Base-by-base conservation (phyloP, 75 land plant species). In the Pinus albicaulis region DNA sequence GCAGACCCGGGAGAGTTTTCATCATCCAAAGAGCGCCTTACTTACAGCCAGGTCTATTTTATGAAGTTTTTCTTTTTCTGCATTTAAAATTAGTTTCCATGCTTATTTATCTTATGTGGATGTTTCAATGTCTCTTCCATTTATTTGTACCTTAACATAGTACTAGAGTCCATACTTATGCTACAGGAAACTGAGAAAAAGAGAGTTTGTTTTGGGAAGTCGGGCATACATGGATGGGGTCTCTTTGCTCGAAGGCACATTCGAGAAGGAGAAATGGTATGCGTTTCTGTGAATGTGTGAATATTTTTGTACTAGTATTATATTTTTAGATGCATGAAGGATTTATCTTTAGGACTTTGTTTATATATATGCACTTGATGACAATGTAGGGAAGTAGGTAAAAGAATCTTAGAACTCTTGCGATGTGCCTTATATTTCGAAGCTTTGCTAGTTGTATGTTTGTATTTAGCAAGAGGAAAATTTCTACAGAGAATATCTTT, bases 181-280 rank as follows among this genome's bases (percentile, higher is more conserved):
- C 66, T 80, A n/a, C 86, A 96, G 99, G 81, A 68, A 81, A 94
- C 95, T 34, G 99, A 96, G 79, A 86, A 90, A 11, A 72, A 61
- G 56, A 80, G 98, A 68, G 92, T 96, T 74, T 92, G 99, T 72
- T 94, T 93, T 81, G 99, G 99, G 22, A 88, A 81, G 82, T 96
- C 99, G 65, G 90, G 91, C 53, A 96, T 94, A 74, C 99, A 96
- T 86, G 95, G 98, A 72, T 96, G 99, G 99, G 99, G 99, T 28
- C 87, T 96, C 16, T 94, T 96, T 89, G 98, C 99, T 41, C 92
- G 98, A 44, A 80, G 86, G 52, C 77, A 82, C 56, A 94, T 96
- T 75, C 89, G 86, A 84, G 99, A 96, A 83, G 99, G 99, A 82
- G 92, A 96, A 84, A 94, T 92, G 92, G 99, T 95, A 89, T 72